phyloP scores from a whole-genome alignment of 257 asterid genomes.

The Dorcoceras hygrometricum region DNA sequence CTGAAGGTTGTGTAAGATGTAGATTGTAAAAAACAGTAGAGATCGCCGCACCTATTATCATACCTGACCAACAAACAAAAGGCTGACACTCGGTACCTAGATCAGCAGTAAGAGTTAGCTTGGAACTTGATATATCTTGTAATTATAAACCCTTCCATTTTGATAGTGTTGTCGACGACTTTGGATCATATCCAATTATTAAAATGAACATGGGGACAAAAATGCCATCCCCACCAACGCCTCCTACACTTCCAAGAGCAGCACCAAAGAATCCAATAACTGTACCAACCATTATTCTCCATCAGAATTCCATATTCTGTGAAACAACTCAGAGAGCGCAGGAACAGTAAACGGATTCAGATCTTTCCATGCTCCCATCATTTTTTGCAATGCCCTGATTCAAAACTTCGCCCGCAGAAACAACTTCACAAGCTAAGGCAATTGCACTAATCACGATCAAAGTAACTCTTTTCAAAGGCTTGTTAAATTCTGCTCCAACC shows the following conservation, averaged over 20 bases:
- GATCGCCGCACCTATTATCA: constrained; percentile 62
- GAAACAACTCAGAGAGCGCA: constrained; percentile 14
- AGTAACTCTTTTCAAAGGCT: constrained; percentile 26
- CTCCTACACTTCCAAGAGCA: constrained; percentile 65
- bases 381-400: constrained; percentile 26
- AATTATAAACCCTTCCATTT: constrained; percentile 36
- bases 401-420: constrained; percentile 32
- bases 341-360: constrained; percentile 31
- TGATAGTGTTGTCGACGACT: constrained; percentile 59
- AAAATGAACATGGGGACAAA: constrained; percentile 59
- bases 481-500: constrained; percentile 30
- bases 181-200: constrained; percentile 56
- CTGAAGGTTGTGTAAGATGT: constrained; percentile 57
- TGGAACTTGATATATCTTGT: neutral
- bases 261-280: constrained; percentile 66
- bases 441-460: constrained; percentile 31
- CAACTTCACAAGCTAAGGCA: constrained; percentile 34
- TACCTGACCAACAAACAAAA: constrained; percentile 35
- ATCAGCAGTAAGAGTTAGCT: neutral
- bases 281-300: constrained; percentile 47
- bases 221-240: constrained; percentile 66
- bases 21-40: constrained; percentile 56
- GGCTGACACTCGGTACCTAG: constrained; percentile 1
- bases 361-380: constrained; percentile 29
- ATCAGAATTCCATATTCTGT: constrained; percentile 54